Evolutionary conservation across 768 basidiomycete species (phyloP).

Genomic region (Agrocybe chaxingu): DNA sequence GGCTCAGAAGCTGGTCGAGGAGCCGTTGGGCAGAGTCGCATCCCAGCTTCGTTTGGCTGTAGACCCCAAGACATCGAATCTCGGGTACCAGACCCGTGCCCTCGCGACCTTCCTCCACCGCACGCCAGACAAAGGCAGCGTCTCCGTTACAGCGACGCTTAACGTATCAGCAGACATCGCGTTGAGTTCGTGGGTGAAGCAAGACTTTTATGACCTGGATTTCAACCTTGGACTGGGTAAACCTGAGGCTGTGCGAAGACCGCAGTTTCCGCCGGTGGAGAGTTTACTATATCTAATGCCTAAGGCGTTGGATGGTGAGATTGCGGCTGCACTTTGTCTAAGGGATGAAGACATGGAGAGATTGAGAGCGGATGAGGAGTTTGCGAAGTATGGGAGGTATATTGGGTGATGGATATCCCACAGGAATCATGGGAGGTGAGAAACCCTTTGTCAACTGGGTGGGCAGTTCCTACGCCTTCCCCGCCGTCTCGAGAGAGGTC

Average conservation of each 20-base stretch:
- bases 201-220: constrained; percentile 19
- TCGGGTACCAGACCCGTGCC: constrained; percentile 17
- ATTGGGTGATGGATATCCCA: constrained; percentile 4
- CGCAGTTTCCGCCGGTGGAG: constrained; percentile 20
- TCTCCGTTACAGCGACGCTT: constrained; percentile 15
- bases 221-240: constrained; percentile 20
- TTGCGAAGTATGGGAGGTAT: constrained; percentile 17
- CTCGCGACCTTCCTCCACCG: constrained; percentile 18
- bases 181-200: constrained; percentile 26
- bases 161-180: constrained; percentile 18
- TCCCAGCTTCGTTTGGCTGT: constrained; percentile 20
- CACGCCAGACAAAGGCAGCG: constrained; percentile 10
- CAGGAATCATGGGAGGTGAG: too few relatives aligned
- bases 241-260: constrained; percentile 24
- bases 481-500: too few relatives aligned
- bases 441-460: too few relatives aligned
- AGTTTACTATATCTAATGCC: constrained; percentile 25
- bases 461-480: too few relatives aligned
- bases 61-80: constrained; percentile 11
- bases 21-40: constrained; percentile 19
- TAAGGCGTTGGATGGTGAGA: constrained; percentile 17
- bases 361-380: constrained; percentile 21
- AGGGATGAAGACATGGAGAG: constrained; percentile 23
- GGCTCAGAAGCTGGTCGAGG: constrained; percentile 10
- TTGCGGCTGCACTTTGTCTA: constrained; percentile 19